Evolutionary conservation across 1,139 yeast genomes (phyloP), one percentile per base, ranked within the genome.

Genomic region (Lodderomyces jiufengensis): DNA sequence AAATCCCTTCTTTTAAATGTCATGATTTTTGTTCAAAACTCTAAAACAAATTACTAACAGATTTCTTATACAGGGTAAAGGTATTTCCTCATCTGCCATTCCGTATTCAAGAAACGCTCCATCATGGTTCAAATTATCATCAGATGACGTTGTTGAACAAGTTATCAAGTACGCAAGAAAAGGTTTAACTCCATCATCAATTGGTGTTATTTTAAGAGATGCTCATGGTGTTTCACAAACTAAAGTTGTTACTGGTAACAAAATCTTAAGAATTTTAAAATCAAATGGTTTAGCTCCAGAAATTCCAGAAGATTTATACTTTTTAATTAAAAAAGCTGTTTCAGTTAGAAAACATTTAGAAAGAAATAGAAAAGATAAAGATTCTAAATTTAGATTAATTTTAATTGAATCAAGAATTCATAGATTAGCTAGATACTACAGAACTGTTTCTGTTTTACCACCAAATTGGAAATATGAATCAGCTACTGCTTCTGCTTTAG

Each of bases 391-490:
- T 95, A 88, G 99, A 84, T 87, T 92, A 69, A 92, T 92, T 92
- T 84, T 92, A 76, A 88, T 94, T 70, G 99, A 92, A 80, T 90
- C 97, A 53, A 88, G 98, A 87, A 92, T 92, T 79, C 99, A 92
- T 95, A 92, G 99, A 84, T 86, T 92, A 73, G 95, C 98, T 60
- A 87, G 99, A 82, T 92, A 92, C 94, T 92, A 92, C 95, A 90
- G 96, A 87, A 86, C 96, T 62, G 95, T 87, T 61, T 79, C 95
- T 67, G 97, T 92, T 65, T 84, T 92, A 68, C 97, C 98, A 63
- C 97, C 98, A 70, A 88, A 85, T 92, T 92, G 97, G 97, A 92
- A 92, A 81, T 92, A 84, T 95, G 98, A 92, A 80, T 90, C 98
- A 58, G 95, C 98, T 69, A 94, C 98, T 67, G 99, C 99, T 68